These are phyloP conservation scores for Globisporangium orthogonon DNA, from an alignment of 352 stramenopile species.

Conservation along the genomic window DNA sequence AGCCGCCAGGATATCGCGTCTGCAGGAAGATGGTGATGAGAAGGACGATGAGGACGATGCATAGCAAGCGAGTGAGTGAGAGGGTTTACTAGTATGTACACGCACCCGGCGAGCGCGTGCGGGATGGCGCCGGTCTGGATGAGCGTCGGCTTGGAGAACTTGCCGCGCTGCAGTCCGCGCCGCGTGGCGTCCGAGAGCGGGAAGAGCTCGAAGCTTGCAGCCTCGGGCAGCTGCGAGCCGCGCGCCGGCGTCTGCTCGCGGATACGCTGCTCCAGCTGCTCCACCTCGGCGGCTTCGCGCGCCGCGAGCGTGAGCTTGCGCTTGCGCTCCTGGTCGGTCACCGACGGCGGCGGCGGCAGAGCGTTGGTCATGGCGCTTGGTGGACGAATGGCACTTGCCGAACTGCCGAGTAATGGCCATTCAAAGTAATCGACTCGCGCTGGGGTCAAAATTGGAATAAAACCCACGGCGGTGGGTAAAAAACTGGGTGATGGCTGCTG, in stretches of 20 bases:
- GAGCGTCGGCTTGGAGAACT: conserved; percentile 82
- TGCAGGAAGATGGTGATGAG: neutral
- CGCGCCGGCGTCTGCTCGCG: conserved; percentile 64
- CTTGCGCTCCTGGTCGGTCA: conserved; percentile 15
- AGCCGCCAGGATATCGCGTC: conserved; percentile 88
- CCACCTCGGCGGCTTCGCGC: conserved; percentile 64
- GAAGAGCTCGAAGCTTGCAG: conserved; percentile 79
- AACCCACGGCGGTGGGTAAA: too few species aligned
- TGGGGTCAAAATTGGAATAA: too few species aligned
- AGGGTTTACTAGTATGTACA: too few species aligned
- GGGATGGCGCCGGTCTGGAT: conserved; percentile 88
- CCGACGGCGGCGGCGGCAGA: neutral
- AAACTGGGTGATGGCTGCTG: too few species aligned
- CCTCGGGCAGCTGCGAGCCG: conserved; percentile 69
- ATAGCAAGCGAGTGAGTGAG: too few species aligned
- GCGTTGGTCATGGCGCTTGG: neutral
- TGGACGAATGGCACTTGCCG: too few species aligned
- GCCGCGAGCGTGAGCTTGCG: conserved; percentile 70
- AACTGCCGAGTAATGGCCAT: too few species aligned
- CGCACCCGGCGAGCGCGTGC: conserved; percentile 70
- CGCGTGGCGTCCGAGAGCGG: conserved; percentile 77
- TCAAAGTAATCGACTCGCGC: too few species aligned
- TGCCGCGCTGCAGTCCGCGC: conserved; percentile 62
- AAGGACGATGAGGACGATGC: too few species aligned
- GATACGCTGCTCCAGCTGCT: conserved; percentile 56